Conservation (phyloP, 495 filamentous ascomycete genomes). For the Chaetomium tenue region DNA sequence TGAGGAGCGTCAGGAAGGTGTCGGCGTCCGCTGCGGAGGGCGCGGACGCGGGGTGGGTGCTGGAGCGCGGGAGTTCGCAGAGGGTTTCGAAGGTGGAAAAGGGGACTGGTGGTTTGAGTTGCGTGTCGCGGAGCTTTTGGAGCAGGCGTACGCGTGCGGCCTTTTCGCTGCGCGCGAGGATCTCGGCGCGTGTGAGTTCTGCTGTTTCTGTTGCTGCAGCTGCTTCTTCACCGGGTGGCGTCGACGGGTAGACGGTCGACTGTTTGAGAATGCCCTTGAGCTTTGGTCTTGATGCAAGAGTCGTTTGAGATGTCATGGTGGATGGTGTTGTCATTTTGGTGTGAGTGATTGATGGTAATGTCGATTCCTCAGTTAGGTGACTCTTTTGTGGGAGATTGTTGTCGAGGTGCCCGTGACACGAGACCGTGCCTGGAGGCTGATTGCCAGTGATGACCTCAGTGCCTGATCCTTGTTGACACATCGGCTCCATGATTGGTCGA, state of each 20-base stretch:
- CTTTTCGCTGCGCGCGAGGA: constrained; percentile 44
- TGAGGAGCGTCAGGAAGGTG: constrained; percentile 57
- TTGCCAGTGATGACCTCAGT: constrained; percentile 3
- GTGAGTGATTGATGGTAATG: neutral
- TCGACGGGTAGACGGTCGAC: neutral
- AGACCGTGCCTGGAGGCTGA: too few species aligned
- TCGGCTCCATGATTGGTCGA: neutral
- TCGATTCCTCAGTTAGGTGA: neutral
- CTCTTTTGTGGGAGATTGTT: neutral
- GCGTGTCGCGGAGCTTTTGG: constrained; percentile 61
- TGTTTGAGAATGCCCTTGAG: constrained; percentile 26
- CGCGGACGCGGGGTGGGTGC: constrained; percentile 50
- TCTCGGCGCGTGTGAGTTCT: constrained; percentile 15
- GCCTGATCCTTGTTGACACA: neutral
- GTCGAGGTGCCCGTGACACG: neutral
- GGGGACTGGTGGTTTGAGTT: constrained; percentile 58
- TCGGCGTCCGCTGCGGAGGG: constrained; percentile 57
- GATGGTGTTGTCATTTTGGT: neutral
- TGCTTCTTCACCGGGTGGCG: neutral
- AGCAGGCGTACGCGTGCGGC: constrained; percentile 54
- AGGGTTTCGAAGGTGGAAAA: constrained; percentile 62
- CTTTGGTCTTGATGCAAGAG: neutral
- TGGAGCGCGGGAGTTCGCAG: constrained; percentile 67
- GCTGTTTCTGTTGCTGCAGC: constrained; percentile 17
- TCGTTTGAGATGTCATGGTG: constrained; percentile 4